These are phyloP conservation scores for Sporisorium graminicola DNA, from an alignment of 1,284 basidiomycete genomes.

Conservation along the genomic window DNA sequence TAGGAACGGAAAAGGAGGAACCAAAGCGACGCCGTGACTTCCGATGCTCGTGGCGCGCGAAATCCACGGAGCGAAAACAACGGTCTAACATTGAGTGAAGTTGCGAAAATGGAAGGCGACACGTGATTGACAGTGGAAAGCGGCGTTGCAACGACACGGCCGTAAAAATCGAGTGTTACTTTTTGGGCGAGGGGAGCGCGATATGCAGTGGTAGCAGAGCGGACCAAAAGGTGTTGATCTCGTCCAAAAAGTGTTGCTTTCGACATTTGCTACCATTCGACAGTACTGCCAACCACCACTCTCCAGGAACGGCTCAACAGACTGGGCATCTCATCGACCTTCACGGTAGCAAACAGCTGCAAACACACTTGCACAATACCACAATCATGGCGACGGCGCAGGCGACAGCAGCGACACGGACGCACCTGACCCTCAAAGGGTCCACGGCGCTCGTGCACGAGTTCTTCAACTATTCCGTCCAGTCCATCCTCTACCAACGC, in stretches of 20 bases:
- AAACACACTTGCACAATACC: not conserved
- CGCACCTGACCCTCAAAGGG: slow-evolving; percentile 83
- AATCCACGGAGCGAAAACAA: not conserved
- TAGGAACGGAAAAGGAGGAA: not conserved
- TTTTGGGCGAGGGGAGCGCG: not conserved
- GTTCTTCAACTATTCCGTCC: slow-evolving; percentile 96
- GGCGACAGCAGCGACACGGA: slow-evolving; percentile 57
- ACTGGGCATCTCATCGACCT: not conserved
- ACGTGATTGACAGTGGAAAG: not conserved
- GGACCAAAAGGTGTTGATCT: slow-evolving; percentile 25
- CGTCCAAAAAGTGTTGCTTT: not conserved
- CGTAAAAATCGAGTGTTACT: slow-evolving; percentile 14
- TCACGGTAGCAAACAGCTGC: not conserved
- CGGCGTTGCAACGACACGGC: slow-evolving; percentile 2
- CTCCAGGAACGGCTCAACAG: no score
- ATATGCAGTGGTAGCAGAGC: no score
- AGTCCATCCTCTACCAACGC: slow-evolving; percentile 88
- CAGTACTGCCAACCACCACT: no score
- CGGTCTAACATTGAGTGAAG: not conserved
- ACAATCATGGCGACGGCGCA: slow-evolving; percentile 56
- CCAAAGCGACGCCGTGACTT: not conserved
- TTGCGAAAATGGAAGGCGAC: not conserved
- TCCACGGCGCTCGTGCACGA: slow-evolving; percentile 96
- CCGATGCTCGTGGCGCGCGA: not conserved
- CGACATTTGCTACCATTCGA: not conserved